These are phyloP conservation scores for Collariella sp. DNA, from an alignment of 495 filamentous ascomycete species.

Conservation along the genomic window DNA sequence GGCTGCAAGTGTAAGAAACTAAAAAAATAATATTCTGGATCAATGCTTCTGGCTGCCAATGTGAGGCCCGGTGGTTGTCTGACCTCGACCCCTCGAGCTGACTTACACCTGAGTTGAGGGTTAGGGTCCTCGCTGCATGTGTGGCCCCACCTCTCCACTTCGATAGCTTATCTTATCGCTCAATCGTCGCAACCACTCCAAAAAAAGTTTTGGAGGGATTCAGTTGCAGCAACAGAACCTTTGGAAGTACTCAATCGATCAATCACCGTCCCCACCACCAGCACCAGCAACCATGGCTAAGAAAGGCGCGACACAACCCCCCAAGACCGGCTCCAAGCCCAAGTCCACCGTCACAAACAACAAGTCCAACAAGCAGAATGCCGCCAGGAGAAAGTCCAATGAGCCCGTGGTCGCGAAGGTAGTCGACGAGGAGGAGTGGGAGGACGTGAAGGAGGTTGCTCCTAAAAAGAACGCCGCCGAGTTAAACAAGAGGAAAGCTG, in stretches of 20 bases:
- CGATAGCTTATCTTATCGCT: slow-evolving; percentile 26
- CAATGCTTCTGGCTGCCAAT: no score
- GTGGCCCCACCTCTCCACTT: slow-evolving; percentile 1
- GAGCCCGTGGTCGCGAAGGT: slow-evolving; percentile 13
- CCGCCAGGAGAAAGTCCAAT: slow-evolving; percentile 33
- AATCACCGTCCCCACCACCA: slow-evolving; percentile 14
- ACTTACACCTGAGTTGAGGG: not conserved
- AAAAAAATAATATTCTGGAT: no score
- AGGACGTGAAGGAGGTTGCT: slow-evolving; percentile 17
- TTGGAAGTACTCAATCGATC: slow-evolving; percentile 6
- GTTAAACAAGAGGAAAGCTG: slow-evolving; percentile 28
- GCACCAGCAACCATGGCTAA: slow-evolving; percentile 21
- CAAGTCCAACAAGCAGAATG: slow-evolving; percentile 43
- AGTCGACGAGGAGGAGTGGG: slow-evolving; percentile 18
- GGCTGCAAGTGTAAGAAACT: no score
- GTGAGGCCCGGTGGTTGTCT: no score
- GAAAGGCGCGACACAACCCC: slow-evolving; percentile 12
- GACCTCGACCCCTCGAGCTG: no score
- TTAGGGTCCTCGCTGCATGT: not conserved
- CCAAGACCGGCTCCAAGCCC: slow-evolving; percentile 26
- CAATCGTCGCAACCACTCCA: slow-evolving; percentile 13
- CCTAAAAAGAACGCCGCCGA: slow-evolving; percentile 10
- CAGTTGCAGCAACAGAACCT: slow-evolving; percentile 23
- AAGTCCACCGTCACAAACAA: slow-evolving; percentile 48
- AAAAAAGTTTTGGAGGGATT: slow-evolving; percentile 23